Evolutionary conservation across 345 rosid species (phyloP).

Genomic region (Turritis glabra): DNA sequence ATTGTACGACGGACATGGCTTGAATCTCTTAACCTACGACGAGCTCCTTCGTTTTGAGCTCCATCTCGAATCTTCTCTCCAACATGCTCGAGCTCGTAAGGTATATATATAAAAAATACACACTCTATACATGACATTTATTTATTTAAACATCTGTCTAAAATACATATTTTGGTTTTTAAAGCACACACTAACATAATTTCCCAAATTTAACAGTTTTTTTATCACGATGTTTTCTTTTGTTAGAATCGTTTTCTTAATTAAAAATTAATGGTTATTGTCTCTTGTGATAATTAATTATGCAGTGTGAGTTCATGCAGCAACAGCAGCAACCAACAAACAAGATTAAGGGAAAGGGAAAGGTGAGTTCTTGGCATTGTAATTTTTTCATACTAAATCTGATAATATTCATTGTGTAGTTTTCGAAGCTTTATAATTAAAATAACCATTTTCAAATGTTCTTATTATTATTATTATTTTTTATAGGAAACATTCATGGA

Average conservation of each 20-base stretch:
- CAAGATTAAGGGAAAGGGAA: slow-evolving; percentile 14
- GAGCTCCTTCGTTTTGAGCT: slow-evolving; percentile 27
- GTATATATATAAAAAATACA: not conserved
- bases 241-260: no score
- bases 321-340: slow-evolving; percentile 7
- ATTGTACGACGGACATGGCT: slow-evolving; percentile 14
- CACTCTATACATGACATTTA: not conserved
- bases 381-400: not conserved
- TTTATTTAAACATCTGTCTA: not conserved
- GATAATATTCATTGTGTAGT: not conserved
- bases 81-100: slow-evolving; percentile 27
- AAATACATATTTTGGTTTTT: no score
- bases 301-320: slow-evolving; percentile 21
- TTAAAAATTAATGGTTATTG: no score
- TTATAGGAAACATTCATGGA: slow-evolving; percentile 12
- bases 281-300: not conserved
- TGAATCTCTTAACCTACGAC: slow-evolving; percentile 24
- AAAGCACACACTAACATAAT: no score
- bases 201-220: no score
- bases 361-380: not conserved
- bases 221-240: no score
- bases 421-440: not conserved
- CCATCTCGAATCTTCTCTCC: slow-evolving; percentile 26
- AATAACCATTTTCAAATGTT: not conserved
- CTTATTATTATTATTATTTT: no score